Evolutionary conservation across 768 basidiomycete genomes (phyloP), one percentile per base, ranked within the genome.

Genomic region (Imleria badia): DNA sequence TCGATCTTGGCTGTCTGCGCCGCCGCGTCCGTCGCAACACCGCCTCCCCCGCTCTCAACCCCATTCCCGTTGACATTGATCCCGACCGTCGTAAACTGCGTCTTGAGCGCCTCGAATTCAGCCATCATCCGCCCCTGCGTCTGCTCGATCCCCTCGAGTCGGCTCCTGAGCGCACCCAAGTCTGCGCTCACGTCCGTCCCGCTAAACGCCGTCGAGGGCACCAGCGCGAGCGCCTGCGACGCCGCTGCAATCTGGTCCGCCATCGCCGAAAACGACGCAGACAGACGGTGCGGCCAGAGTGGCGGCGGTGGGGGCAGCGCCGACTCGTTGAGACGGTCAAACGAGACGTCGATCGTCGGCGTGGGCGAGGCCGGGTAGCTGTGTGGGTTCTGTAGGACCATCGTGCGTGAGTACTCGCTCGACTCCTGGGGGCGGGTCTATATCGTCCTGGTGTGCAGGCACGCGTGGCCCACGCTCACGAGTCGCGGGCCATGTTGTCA

Each of bases 221-320:
- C 61, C 23, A 63, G 60, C 9, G 73, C 66, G 36, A 76, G 67
- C 14, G 72, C 73, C 36, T 73, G 72, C 13, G 73, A 73, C n/a
- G 76, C 73, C 1, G 70, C 69, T n/a, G 66, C 63, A 49, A 77
- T 75, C 62, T 77, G 74, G 26, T 71, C 67, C 5, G 76, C 74
- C 61, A 77, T 74, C 23, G 71, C 65, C 13, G 68, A 64, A 44
- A 77, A 73, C 26, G 76, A 76, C 19, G 70, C 56, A 0, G 75
- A 72, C 33, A 77, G 63, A 12, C 66, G 66, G 49, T 68, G 64
- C 1, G 66, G 64, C 75, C 73, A 74, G 44, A 66, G 54, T 0
- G 63, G 58, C 14, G 54, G 52, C 0, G 49, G 45, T 12, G 50
- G 54, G 20, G 19, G 45, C 15, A 35, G 51, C 2, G 15, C 14